Percentiles rank a stretch among this genome's conserved stretches.
phyloP scores from a whole-genome alignment of 257 asterid genomes.

The Solanum sitiens region DNA sequence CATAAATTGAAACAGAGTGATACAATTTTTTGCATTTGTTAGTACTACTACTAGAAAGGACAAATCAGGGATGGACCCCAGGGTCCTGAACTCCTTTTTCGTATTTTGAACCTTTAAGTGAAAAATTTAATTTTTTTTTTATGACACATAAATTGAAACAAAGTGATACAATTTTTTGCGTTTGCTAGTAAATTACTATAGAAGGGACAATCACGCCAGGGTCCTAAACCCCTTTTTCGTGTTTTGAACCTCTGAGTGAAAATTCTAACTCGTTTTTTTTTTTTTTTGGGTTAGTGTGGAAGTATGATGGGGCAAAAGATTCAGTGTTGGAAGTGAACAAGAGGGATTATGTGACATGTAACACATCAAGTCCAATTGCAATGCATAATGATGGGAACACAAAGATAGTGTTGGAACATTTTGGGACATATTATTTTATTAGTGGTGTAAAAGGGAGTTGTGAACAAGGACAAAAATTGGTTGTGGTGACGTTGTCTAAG shows the following conservation, averaged over 20 bases:
- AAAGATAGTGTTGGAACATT: conserved; percentile 38
- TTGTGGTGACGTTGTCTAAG: conserved; percentile 54
- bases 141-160: too few relatives aligned
- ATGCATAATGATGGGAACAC: conserved; percentile 39
- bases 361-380: conserved; percentile 48
- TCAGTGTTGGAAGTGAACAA: conserved; percentile 55
- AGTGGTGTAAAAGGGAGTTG: conserved; percentile 68
- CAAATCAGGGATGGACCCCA: too few relatives aligned
- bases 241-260: not conserved
- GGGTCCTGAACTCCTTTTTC: too few relatives aligned
- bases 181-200: too few relatives aligned
- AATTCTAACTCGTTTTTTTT: too few relatives aligned
- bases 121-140: too few relatives aligned
- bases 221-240: not conserved
- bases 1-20: too few relatives aligned
- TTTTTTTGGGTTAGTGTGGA: conserved; percentile 34
- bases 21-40: too few relatives aligned
- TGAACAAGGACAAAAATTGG: conserved; percentile 61
- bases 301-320: conserved; percentile 41
- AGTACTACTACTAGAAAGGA: too few relatives aligned
- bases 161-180: too few relatives aligned
- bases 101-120: too few relatives aligned
- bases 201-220: too few relatives aligned
- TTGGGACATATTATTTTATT: conserved; percentile 71
- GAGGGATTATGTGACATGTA: conserved; percentile 59